Base-by-base conservation (phyloP, 164 flowering plant genomes). In the Aristolochia contorta region DNA sequence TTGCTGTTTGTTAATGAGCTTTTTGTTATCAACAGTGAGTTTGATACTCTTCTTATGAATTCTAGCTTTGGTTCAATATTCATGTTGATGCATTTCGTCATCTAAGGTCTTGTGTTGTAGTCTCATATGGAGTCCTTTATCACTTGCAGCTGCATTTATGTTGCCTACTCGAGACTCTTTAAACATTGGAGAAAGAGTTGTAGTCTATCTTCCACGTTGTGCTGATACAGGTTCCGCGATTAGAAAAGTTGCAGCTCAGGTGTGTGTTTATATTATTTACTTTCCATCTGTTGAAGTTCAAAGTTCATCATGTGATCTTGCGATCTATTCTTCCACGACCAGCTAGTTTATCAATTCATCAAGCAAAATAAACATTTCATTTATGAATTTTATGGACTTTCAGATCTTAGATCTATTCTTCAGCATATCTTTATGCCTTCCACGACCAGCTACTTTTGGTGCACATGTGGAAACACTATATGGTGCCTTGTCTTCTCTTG, bases 131-230 rank as follows among this genome's bases (percentile, higher is more conserved):
- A 37, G 43, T 61, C 67, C 55, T 33, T 30, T 67, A 45, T 16
- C 32, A 58, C 25, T 58, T 18, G 58, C 84, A 88, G 99, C 88
- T 65, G 83, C 84, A 52, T 91, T 74, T 81, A 76, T 81, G 25
- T 75, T 91, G 71, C 97, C 99, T 65, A 91, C 84, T 79, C 93
- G 97, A 61, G 92, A 78, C 47, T 81, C 96, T 57, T 74, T 94
- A 65, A 79, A 76, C 62, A 62, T 90, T 56, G 99, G 99, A 30
- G 93, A 94, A 57, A 85, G 99, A 67, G 81, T 87, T 45, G 83
- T 86, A 32, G 69, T 74, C 51, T 94, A 94, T 76, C 95, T 94
- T 70, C 93, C 99, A 62, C 96, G 97, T 48, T 94, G 97, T 84
- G 97, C 97, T 18, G 99, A 94, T 75, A 74, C 88, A 13, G 77